phyloP scores from a whole-genome alignment of 192 early-diverging fungal species.

The Spizellomyces punctatus region DNA sequence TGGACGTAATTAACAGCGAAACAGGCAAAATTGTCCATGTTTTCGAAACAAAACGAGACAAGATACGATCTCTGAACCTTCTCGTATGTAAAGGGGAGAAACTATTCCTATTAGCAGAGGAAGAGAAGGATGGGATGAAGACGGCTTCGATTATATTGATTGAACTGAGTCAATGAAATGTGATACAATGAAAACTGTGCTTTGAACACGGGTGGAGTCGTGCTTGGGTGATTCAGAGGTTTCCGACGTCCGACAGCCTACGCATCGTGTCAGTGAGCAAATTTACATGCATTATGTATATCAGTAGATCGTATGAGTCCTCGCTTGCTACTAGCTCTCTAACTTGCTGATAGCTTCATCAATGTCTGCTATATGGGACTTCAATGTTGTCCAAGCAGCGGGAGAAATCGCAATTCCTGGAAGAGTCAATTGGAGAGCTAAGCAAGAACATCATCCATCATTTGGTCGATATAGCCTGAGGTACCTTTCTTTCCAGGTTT shows the following conservation, averaged over 20 bases:
- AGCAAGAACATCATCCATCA: too few relatives aligned
- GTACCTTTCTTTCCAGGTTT: constrained; percentile 6
- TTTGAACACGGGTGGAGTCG: too few relatives aligned
- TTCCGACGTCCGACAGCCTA: not conserved
- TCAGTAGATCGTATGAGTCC: not conserved
- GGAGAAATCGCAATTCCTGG: not conserved
- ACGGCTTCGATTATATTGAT: constrained; percentile 46
- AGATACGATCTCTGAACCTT: constrained; percentile 45
- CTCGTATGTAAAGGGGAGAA: constrained; percentile 36
- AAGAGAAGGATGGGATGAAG: constrained; percentile 49
- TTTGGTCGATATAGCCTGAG: too few relatives aligned
- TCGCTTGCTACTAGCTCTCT: constrained; percentile 1
- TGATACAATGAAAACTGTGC: not conserved
- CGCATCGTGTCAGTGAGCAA: too few relatives aligned
- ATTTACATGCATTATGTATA: not conserved
- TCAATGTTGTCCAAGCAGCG: not conserved
- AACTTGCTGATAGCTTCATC: not conserved
- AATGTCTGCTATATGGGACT: not conserved
- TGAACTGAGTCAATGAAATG: constrained; percentile 26
- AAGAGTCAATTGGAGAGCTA: too few relatives aligned
- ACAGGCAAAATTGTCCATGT: constrained; percentile 59
- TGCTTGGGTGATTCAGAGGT: not conserved
- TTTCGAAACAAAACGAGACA: constrained; percentile 57
- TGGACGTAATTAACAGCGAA: constrained; percentile 53
- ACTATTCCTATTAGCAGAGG: constrained; percentile 53